Conservation (phyloP, 2,329 filamentous ascomycete genomes). For the Cladophialophora exuberans region DNA sequence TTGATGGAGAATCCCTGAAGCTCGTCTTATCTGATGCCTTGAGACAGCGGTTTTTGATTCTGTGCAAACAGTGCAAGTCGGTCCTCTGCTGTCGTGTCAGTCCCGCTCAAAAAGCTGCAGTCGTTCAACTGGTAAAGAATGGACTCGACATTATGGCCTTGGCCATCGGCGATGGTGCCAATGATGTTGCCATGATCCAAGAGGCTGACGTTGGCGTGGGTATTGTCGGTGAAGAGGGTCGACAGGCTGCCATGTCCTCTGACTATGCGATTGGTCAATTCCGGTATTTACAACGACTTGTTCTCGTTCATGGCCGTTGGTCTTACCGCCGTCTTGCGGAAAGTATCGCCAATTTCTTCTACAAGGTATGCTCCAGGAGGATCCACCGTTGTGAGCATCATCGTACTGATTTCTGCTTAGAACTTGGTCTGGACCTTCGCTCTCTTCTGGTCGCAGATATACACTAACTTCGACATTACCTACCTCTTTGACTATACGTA, state of each 20-base stretch:
- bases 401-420: conserved; percentile 47
- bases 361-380: conserved; percentile 69
- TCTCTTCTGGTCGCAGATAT: conserved; percentile 97
- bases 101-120: conserved; percentile 94
- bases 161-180: conserved; percentile 89
- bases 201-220: conserved; percentile 96
- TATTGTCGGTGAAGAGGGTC: conserved; percentile 89
- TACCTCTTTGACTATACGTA: conserved; percentile 98
- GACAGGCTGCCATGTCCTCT: conserved; percentile 93
- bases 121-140: conserved; percentile 92
- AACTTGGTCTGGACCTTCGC: conserved; percentile 97
- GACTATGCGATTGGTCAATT: conserved; percentile 97
- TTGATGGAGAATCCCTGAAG: conserved; percentile 92
- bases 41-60: conserved; percentile 87
- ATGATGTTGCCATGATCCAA: conserved; percentile 97
- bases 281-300: conserved; percentile 79
- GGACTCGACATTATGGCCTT: conserved; percentile 96
- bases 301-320: conserved; percentile 91
- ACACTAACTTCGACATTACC: conserved; percentile 92
- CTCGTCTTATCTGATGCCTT: conserved; percentile 80
- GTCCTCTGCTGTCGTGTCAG: conserved; percentile 97
- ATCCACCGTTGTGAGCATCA: background rate
- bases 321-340: conserved; percentile 94
- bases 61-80: conserved; percentile 96
- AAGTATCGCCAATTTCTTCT: conserved; percentile 98